Evolutionary conservation across 129 eudicot species (phyloP).

Genomic region (Lonicera japonica): DNA sequence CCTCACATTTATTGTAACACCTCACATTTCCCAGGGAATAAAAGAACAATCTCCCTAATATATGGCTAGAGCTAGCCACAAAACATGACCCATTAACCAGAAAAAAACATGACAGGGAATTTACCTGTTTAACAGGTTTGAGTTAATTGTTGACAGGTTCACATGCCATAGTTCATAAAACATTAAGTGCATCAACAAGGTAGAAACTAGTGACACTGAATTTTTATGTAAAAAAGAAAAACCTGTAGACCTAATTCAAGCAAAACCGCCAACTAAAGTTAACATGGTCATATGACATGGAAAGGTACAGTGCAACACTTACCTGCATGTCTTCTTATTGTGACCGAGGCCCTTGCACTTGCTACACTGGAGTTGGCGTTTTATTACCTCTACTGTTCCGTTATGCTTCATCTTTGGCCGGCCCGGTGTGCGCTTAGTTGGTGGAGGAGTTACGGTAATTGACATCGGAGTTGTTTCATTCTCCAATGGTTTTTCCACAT

Average conservation of each 20-base stretch:
- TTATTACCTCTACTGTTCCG: constrained; percentile 47
- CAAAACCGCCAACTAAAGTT: neutral
- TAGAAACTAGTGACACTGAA: neutral
- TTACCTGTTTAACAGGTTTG: too few relatives aligned
- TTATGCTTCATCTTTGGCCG: constrained; percentile 70
- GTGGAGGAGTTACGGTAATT: constrained; percentile 68
- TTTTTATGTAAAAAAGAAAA: neutral
- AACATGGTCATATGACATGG: neutral
- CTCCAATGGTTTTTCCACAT: constrained; percentile 45
- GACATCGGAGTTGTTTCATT: constrained; percentile 27
- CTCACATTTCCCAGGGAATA: too few relatives aligned
- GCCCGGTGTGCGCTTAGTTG: constrained; percentile 74
- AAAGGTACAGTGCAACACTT: constrained; percentile 17
- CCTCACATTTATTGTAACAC: too few relatives aligned
- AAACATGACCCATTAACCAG: too few relatives aligned
- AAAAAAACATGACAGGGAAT: too few relatives aligned
- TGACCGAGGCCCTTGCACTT: constrained; percentile 94
- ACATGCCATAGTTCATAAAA: too few relatives aligned
- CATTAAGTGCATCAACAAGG: neutral
- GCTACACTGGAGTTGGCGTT: constrained; percentile 93
- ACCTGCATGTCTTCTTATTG: constrained; percentile 88
- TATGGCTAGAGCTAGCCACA: too few relatives aligned
- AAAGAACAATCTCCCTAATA: too few relatives aligned
- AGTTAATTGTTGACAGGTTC: too few relatives aligned
- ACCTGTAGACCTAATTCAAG: too few relatives aligned